Evolutionary conservation across 805 yeast species (phyloP).

Genomic region (Lipomyces lipofer): DNA sequence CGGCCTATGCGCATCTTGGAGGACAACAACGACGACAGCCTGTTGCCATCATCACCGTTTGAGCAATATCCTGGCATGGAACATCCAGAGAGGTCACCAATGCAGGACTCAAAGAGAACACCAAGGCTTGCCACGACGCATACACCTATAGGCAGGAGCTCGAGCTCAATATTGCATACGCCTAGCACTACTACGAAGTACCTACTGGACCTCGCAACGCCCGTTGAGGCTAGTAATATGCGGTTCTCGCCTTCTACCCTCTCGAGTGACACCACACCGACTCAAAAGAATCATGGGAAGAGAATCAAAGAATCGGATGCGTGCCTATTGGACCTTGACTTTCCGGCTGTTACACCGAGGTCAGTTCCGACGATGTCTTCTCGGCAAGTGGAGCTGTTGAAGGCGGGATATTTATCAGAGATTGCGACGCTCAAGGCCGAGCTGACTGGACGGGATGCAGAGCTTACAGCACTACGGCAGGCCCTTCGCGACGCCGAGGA

Average conservation of each 20-base stretch:
- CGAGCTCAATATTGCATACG: not conserved
- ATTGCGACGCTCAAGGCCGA: constrained; percentile 10
- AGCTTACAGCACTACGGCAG: constrained; percentile 7
- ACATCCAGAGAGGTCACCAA: not conserved
- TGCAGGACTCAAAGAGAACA: not conserved
- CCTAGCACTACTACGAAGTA: not conserved
- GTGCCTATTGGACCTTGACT: constrained; percentile 7
- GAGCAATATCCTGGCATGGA: constrained; percentile 24
- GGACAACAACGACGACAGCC: constrained; percentile 14
- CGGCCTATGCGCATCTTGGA: not conserved
- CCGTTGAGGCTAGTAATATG: not conserved
- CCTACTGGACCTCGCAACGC: constrained; percentile 4
- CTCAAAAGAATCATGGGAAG: not conserved
- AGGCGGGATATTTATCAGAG: constrained; percentile 14
- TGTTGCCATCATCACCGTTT: constrained; percentile 24
- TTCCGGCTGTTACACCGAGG: constrained; percentile 15
- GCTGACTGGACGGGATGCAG: constrained; percentile 13
- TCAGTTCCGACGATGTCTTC: constrained; percentile 12
- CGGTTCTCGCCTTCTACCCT: not conserved
- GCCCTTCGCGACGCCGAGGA: constrained; percentile 17
- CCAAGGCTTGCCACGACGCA: too few relatives aligned
- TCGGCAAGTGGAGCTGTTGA: constrained; percentile 16
- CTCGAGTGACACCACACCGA: not conserved
- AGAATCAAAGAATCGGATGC: not conserved
- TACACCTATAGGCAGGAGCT: too few relatives aligned